Conservation (phyloP, 2,329 filamentous ascomycete genomes). For the Colletotrichum tropicale region DNA sequence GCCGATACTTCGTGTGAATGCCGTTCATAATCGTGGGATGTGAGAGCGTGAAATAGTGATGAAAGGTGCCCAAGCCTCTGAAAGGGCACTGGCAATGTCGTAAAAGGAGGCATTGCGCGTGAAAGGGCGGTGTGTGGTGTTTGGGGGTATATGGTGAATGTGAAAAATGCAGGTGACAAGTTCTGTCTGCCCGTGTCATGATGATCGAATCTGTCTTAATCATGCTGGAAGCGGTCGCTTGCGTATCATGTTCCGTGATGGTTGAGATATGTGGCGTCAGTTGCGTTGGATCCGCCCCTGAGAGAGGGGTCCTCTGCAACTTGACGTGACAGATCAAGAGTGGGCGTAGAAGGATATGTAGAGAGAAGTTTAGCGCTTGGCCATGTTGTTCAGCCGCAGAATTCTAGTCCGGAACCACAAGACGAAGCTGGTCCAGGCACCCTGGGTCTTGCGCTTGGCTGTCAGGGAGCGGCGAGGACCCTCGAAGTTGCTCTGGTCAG, state of each 20-base stretch:
- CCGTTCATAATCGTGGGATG: conserved; percentile 12
- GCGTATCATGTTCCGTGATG: neutral
- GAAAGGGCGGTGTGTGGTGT: neutral
- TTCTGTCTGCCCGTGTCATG: neutral
- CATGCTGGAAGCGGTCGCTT: neutral
- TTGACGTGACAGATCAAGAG: neutral
- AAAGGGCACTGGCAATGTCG: conserved; percentile 5
- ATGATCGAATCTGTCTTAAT: neutral
- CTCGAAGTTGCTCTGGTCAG: conserved; percentile 49
- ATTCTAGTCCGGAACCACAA: conserved; percentile 68
- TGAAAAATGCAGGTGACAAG: conserved; percentile 1
- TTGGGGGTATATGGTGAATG: neutral
- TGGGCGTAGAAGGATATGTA: neutral
- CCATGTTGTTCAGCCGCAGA: conserved; percentile 38
- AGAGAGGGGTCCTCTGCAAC: neutral
- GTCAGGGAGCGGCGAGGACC: conserved; percentile 46
- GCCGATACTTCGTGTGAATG: conserved; percentile 11
- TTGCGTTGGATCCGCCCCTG: neutral
- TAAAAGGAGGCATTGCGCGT: neutral
- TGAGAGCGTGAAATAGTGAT: neutral
- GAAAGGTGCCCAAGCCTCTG: neutral
- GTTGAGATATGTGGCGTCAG: neutral
- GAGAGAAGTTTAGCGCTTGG: conserved; percentile 25
- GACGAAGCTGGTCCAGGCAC: conserved; percentile 67
- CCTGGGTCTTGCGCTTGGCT: conserved; percentile 64